Evolutionary conservation across 1,284 basidiomycete genomes (phyloP).

Genomic region (Cutaneotrichosporon cutaneum): DNA sequence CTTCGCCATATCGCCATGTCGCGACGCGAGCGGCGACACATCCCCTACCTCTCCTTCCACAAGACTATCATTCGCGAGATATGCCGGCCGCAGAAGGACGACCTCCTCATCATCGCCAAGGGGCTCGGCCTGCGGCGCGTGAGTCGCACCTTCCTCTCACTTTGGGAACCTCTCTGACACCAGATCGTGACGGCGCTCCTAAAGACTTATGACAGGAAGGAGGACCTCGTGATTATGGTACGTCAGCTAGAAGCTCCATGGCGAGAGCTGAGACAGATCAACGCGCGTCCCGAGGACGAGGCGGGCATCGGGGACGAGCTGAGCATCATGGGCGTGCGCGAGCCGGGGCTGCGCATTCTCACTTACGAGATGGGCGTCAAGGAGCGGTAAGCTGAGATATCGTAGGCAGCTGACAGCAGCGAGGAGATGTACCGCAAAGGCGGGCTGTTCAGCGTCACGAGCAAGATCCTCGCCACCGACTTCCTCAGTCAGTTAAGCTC

Average conservation of each 20-base stretch:
- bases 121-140: slow-evolving; percentile 74
- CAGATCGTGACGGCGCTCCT: slow-evolving; percentile 77
- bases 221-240: slow-evolving; percentile 79
- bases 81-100: slow-evolving; percentile 67
- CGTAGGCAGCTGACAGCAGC: slow-evolving; percentile 54
- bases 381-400: slow-evolving; percentile 64
- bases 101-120: slow-evolving; percentile 79
- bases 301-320: slow-evolving; percentile 88
- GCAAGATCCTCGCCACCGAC: slow-evolving; percentile 90
- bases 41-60: slow-evolving; percentile 54
- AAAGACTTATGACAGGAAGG: slow-evolving; percentile 87
- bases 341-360: slow-evolving; percentile 78
- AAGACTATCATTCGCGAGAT: slow-evolving; percentile 53
- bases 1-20: neutral
- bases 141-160: slow-evolving; percentile 15
- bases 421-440: slow-evolving; percentile 81
- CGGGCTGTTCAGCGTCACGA: slow-evolving; percentile 88
- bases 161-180: neutral
- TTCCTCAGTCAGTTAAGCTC: slow-evolving; percentile 66
- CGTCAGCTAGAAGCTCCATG: slow-evolving; percentile 5
- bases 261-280: slow-evolving; percentile 50
- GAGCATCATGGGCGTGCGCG: slow-evolving; percentile 83
- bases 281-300: slow-evolving; percentile 83
- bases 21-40: slow-evolving; percentile 47
- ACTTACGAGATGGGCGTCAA: slow-evolving; percentile 79